Conservation (phyloP, 1,139 yeast genomes). For the Nadsonia starkeyi-henricii region DNA sequence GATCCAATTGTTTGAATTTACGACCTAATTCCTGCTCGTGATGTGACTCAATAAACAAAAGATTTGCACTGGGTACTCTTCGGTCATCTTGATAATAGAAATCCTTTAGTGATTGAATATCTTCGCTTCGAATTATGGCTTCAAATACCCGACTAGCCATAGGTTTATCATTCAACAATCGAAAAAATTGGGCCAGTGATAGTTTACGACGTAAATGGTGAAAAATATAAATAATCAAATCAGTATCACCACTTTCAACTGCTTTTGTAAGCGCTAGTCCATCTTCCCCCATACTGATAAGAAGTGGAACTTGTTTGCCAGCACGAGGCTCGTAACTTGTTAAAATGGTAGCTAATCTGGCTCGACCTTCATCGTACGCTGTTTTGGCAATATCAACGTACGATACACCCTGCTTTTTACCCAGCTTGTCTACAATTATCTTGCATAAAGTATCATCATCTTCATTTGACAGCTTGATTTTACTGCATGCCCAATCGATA, state of each 20-base stretch:
- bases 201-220: conserved; percentile 35
- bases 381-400: conserved; percentile 50
- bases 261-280: conserved; percentile 60
- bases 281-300: conserved; percentile 58
- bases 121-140: conserved; percentile 10
- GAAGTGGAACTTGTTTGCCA: conserved; percentile 44
- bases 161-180: conserved; percentile 34
- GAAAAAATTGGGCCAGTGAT: conserved; percentile 41
- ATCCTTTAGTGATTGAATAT: conserved; percentile 25
- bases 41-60: conserved; percentile 24
- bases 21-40: conserved; percentile 8
- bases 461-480: conserved; percentile 41
- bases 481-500: conserved; percentile 70
- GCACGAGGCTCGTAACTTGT: conserved; percentile 58
- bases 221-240: conserved; percentile 48
- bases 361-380: conserved; percentile 78
- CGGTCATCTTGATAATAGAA: conserved; percentile 50
- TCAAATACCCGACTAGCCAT: conserved; percentile 31
- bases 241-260: conserved; percentile 50
- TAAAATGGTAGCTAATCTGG: conserved; percentile 47
- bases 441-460: conserved; percentile 47
- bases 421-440: conserved; percentile 35
- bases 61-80: conserved; percentile 31
- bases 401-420: conserved; percentile 30
- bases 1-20: conserved; percentile 16